These are phyloP conservation scores for Aspergillus haitiensis DNA, from an alignment of 495 filamentous ascomycete genomes.

Conservation along the genomic window DNA sequence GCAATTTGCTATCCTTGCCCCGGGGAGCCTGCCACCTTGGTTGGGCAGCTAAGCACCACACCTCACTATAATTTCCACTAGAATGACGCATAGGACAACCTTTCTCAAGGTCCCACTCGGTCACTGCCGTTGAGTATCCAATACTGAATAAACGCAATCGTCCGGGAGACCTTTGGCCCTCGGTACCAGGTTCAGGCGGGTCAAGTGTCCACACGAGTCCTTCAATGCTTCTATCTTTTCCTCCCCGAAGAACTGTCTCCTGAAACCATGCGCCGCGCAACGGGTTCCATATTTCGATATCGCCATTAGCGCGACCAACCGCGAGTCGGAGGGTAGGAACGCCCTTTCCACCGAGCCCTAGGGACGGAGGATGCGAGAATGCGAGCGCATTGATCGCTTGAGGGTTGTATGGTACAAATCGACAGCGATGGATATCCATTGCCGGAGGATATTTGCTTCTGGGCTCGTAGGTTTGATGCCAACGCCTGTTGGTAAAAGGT, in stretches of 20 bases:
- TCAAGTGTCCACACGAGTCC: conserved; percentile 92
- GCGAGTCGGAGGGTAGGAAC: conserved; percentile 71
- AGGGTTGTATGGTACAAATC: conserved; percentile 92
- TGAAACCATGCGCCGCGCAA: conserved; percentile 82
- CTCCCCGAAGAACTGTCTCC: conserved; percentile 80
- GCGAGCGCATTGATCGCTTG: conserved; percentile 91
- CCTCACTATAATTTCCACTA: conserved; percentile 90
- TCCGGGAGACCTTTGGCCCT: conserved; percentile 63
- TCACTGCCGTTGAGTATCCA: conserved; percentile 86
- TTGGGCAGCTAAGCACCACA: conserved; percentile 95
- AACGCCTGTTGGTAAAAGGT: conserved; percentile 8
- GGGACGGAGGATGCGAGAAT: conserved; percentile 78
- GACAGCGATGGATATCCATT: conserved; percentile 97
- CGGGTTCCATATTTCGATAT: conserved; percentile 99
- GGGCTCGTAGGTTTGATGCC: background rate
- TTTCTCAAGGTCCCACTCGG: conserved; percentile 88
- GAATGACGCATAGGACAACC: conserved; percentile 75
- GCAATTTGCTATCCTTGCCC: conserved; percentile 36
- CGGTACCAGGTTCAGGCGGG: conserved; percentile 63
- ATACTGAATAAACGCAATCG: conserved; percentile 91
- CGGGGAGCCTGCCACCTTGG: conserved; percentile 54
- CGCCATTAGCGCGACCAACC: conserved; percentile 88
- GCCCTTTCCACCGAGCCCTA: conserved; percentile 48
- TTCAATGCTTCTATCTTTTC: conserved; percentile 83
- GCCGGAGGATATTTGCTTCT: conserved; percentile 12